These are phyloP conservation scores for Rhodotorula diobovata DNA, from an alignment of 768 basidiomycete species.

Conservation along the genomic window DNA sequence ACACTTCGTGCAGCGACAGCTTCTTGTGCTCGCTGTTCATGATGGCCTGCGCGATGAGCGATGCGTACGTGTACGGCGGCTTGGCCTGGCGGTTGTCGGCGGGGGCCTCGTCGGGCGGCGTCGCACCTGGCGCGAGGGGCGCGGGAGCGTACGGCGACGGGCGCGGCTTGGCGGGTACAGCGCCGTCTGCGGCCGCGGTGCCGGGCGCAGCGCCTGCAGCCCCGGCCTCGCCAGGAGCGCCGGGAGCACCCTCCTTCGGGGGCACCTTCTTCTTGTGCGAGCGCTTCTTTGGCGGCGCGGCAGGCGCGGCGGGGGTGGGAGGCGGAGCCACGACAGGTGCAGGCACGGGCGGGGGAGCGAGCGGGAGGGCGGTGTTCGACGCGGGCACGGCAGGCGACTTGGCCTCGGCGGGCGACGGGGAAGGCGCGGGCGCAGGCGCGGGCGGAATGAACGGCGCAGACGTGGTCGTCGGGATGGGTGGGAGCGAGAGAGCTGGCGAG, in stretches of 20 bases:
- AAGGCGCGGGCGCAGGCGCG: background rate
- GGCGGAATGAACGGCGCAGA: background rate
- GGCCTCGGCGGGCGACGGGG: background rate
- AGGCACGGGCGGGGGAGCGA: background rate
- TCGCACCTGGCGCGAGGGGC: constrained; percentile 44
- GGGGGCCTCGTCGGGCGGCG: constrained; percentile 52
- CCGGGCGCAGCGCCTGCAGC: background rate
- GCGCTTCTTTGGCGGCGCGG: constrained; percentile 6
- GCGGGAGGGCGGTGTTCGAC: background rate
- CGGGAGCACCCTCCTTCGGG: background rate
- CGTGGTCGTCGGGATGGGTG: background rate
- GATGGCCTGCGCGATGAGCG: constrained; percentile 84
- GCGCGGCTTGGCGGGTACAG: constrained; percentile 7
- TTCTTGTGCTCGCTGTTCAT: constrained; percentile 56
- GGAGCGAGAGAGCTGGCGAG: accelerated
- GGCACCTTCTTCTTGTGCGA: background rate
- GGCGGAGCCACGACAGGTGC: too few species aligned
- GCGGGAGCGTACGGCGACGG: constrained; percentile 27
- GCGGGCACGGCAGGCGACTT: background rate
- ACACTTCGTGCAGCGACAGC: constrained; percentile 86
- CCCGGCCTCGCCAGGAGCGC: background rate
- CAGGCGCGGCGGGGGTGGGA: background rate
- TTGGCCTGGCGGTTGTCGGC: constrained; percentile 71
- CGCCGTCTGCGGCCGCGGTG: background rate
- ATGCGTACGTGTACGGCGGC: constrained; percentile 83